Evolutionary conservation across 768 basidiomycete genomes (phyloP).

Genomic region (Boletus insuetus): DNA sequence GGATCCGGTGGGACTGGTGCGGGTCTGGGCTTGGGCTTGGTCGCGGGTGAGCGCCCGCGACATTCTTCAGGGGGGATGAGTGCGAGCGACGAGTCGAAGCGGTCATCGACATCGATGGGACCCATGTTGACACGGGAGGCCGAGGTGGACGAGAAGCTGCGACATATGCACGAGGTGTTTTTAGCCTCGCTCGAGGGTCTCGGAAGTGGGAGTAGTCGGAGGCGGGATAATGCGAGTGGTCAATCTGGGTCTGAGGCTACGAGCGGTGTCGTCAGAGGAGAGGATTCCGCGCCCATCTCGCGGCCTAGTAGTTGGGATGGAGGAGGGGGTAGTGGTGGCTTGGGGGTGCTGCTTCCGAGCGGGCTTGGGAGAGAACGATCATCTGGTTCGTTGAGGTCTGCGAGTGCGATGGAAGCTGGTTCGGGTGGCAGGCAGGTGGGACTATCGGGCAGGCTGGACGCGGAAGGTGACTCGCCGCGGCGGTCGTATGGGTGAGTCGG

Average conservation of each 20-base stretch:
- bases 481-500: slow-evolving; percentile 2
- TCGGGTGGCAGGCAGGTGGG: slow-evolving; percentile 34
- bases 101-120: slow-evolving; percentile 33
- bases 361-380: slow-evolving; percentile 23
- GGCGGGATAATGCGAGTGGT: slow-evolving; percentile 17
- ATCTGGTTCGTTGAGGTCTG: slow-evolving; percentile 33
- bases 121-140: slow-evolving; percentile 63
- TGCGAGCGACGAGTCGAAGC: slow-evolving; percentile 20
- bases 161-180: slow-evolving; percentile 68
- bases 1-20: background rate
- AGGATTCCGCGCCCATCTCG: background rate
- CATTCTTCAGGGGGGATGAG: slow-evolving; percentile 19
- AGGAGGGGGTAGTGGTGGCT: background rate
- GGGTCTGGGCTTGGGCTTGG: slow-evolving; percentile 16
- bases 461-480: slow-evolving; percentile 23
- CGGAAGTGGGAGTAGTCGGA: slow-evolving; percentile 36
- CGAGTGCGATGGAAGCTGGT: slow-evolving; percentile 17
- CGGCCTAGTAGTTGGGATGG: slow-evolving; percentile 12
- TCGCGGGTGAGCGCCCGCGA: slow-evolving; percentile 15
- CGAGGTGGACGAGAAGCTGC: slow-evolving; percentile 63
- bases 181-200: slow-evolving; percentile 61
- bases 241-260: slow-evolving; percentile 11
- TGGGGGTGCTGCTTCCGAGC: slow-evolving; percentile 13
- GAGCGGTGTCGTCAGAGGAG: slow-evolving; percentile 8
- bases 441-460: slow-evolving; percentile 38